Base-by-base conservation (phyloP, 345 rosid species). In the Sisymbrium irio region DNA sequence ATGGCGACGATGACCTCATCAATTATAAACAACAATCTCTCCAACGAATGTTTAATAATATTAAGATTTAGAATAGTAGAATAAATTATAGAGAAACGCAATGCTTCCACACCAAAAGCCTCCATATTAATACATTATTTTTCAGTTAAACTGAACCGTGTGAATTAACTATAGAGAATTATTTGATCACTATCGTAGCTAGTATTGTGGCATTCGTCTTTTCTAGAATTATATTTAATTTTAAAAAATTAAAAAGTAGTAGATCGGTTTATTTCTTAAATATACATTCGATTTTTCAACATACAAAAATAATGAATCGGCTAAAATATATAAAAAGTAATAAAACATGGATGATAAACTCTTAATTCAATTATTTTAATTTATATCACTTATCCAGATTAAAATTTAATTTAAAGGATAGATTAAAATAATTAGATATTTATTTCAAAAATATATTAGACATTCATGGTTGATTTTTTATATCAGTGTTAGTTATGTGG, bases 1-100 rank as follows among this genome's bases (percentile, higher is more conserved):
- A 68, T 61, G 57, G 79, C 69, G 35, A 68, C 32, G 64, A 67
- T 75, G 74, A 75, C 41, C 63, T 75, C 79, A 75, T 75, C 79
- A 67, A 74, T 59, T 73, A 74, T 59, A 67, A 58, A 20, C 67
- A 74, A 74, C 66, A 75, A 75, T 74, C 50, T 65, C 58, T 45
- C 72, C 78, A 74, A 39, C 68, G 67, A 67, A 59, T 56, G 66
- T 65, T 73, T 35, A 33, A 45, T 64, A 37, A 62, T 30, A 64
- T 44, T 12, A 62, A 56, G 19, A 39, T 67, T 39, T 67, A 35
- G 18, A 74, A 66, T 66, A 14, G 1, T 54, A 6, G 33, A 54
- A 14, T 54, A 35, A 36, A 12, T 45, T 46, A 47, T 41, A 74
- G 15, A 56, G 14, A 67, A 57, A 49, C 61, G 41, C 14, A 74